Evolutionary conservation across 148 eudicot species (phyloP).

Genomic region (Persicaria maculosa): DNA sequence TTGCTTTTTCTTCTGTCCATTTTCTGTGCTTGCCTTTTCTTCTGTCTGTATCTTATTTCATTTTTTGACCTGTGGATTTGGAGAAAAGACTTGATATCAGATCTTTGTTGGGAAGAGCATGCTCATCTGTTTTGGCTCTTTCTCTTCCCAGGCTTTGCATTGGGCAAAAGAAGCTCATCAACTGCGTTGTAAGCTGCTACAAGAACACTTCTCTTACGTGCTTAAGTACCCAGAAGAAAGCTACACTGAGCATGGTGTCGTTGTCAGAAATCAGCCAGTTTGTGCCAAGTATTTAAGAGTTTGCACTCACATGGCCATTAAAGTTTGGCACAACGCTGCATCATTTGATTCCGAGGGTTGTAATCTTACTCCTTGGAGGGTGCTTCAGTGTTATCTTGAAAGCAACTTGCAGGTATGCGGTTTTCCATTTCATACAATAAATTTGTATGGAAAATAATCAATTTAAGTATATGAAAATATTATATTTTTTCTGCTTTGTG

Average conservation of each 20-base stretch:
- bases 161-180: constrained; percentile 82
- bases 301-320: constrained; percentile 32
- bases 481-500: background rate
- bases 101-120: background rate
- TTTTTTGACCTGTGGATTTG: background rate
- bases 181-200: constrained; percentile 57
- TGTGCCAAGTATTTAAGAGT: constrained; percentile 35
- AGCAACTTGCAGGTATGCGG: constrained; percentile 77
- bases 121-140: background rate
- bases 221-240: constrained; percentile 32
- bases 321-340: constrained; percentile 31
- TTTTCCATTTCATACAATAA: background rate
- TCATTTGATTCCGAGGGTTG: constrained; percentile 36
- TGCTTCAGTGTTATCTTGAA: constrained; percentile 83
- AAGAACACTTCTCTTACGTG: constrained; percentile 53
- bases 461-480: background rate
- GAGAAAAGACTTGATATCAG: constrained; percentile 2
- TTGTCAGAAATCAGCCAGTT: constrained; percentile 30
- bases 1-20: background rate
- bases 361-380: constrained; percentile 85
- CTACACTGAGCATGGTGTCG: constrained; percentile 30
- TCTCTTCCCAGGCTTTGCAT: constrained; percentile 50
- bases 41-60: background rate
- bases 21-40: background rate
- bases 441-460: background rate